Evolutionary conservation across 1,284 basidiomycete genomes (phyloP), one percentile per base, ranked within the genome.

Genomic region (Microbotryomycetes sp.): DNA sequence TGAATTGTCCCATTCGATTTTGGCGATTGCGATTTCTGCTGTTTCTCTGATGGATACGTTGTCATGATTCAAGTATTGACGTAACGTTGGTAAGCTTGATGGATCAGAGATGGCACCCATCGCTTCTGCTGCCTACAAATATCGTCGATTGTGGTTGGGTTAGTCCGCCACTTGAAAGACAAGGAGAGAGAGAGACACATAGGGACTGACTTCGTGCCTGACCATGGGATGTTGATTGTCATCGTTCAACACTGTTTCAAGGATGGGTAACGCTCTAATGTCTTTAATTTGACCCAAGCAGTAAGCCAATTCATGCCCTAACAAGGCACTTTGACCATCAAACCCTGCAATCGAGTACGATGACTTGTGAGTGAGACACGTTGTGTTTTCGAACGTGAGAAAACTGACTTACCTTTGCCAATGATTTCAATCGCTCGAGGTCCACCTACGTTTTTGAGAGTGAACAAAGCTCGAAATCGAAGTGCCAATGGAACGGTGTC

Each of bases 281-380:
- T 83, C 82, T 69, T 86, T 85, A 74, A 96, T 88, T 77, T 99
- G 94, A 0, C 94, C 94, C 1, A 99, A 83, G 67, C 93, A 94
- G 75, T 98, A 99, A 1, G 94, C 94, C 3, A 98, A 82, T 75
- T 99, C 94, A 76, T 99, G 94, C 75, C 97, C 97, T 53, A 99
- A 82, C 54, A 99, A 77, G 6, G 92, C 89, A 49, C 92, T 96
- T 19, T 86, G 82, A 76, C 96, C 92, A 36, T 79, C 76, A 74
- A 97, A 91, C 22, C 88, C 93, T 92, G 71, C 49, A 1, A 7
- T 12, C 15, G 2, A 19, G 31, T 22, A 45, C 22, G 3, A 54
- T 25, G 19, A 42, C 22, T 25, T 0, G 3, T 36, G 57, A 19
- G 47, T 55, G 16, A 28, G 5, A 30, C 23, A 7, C 4, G 25